Base-by-base conservation (phyloP, 2,329 filamentous ascomycete genomes). In the Celoporthe dispersa region DNA sequence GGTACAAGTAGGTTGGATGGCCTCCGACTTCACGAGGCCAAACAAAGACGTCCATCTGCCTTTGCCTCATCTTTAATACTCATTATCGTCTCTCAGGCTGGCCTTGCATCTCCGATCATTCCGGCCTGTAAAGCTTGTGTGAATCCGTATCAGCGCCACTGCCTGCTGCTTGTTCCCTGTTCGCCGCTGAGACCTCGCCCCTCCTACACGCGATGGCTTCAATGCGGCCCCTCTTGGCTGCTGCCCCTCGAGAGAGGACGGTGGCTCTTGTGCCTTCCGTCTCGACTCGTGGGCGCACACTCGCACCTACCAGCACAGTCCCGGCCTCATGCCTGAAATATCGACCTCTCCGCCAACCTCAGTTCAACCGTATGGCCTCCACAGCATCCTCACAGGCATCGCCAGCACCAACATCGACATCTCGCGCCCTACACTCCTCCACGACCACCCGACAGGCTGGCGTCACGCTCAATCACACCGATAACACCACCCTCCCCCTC, bases 361-460 rank as follows among this genome's bases (percentile, higher is more conserved):
- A 72, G 53, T 72, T 72, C 39, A 72, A 70, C 33, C 66, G 70
- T n/a, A 61, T 63, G 64, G 65, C 60, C 16, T 70, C 70, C 33
- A 61, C 70, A 2, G 28, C 70, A 14, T 65, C 68, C 2, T 41
- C 55, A 51, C 62, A 39, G 48, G 41, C 68, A 60, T 25, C 68
- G 3, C 4, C 65, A 22, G 62, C 63, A n/a, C 64, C 67, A 55
- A 67, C 73, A 25, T 68, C 71, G 28, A 69, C 73, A 11, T 73
- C 74, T 19, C 74, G 78, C 51, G 72, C 75, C 4, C 66, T 79
- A 12, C 78, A 79, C 71, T 77, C 76, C 14, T 70, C 70, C 37
- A 70, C 61, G 31, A 66, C 65, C 12, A 60, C 62, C 33, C 68
- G 61, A 63, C 70, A 68, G 33, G 68, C 70, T 3, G 62, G 57